Percentiles rank a stretch among this genome's conserved stretches.
phyloP scores from a whole-genome alignment of 331 rosid species.

The Telfairia occidentalis region DNA sequence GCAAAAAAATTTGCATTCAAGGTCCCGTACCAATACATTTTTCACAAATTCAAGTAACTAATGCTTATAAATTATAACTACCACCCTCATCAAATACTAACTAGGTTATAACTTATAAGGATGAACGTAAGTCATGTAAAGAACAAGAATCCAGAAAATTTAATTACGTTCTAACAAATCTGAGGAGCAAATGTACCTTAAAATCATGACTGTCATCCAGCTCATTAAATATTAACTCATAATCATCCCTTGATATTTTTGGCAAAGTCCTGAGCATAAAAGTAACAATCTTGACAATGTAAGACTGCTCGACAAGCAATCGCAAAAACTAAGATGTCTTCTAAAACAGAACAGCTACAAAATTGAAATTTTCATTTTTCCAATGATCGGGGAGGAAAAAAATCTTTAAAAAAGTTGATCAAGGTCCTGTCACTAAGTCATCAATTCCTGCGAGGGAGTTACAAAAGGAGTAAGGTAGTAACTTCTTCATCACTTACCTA shows the following conservation, averaged over 20 bases:
- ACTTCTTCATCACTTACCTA: neutral
- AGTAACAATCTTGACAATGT: constrained; percentile 10
- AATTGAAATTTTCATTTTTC: neutral
- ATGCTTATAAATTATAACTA: neutral
- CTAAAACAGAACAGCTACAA: neutral
- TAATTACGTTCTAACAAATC: neutral
- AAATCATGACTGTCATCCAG: constrained; percentile 77
- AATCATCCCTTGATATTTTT: constrained; percentile 66
- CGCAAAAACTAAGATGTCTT: neutral
- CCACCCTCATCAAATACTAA: neutral
- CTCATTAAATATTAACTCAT: constrained; percentile 78
- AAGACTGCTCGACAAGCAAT: neutral
- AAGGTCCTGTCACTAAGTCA: neutral
- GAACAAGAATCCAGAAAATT: neutral
- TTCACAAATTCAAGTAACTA: constrained; percentile 4
- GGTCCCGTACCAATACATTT: neutral
- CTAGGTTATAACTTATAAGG: neutral
- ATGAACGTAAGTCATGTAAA: neutral
- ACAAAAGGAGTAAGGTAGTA: neutral
- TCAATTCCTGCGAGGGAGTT: neutral
- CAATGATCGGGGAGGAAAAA: neutral
- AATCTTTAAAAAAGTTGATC: neutral
- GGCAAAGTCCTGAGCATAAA: constrained; percentile 62
- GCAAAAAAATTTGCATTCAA: neutral
- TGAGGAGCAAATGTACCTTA: constrained; percentile 35